Percentiles rank a stretch among this genome's conserved stretches.
Evolutionary conservation across 306 rosid genomes (phyloP).

Genomic region (Cyclanthera cordifolia): DNA sequence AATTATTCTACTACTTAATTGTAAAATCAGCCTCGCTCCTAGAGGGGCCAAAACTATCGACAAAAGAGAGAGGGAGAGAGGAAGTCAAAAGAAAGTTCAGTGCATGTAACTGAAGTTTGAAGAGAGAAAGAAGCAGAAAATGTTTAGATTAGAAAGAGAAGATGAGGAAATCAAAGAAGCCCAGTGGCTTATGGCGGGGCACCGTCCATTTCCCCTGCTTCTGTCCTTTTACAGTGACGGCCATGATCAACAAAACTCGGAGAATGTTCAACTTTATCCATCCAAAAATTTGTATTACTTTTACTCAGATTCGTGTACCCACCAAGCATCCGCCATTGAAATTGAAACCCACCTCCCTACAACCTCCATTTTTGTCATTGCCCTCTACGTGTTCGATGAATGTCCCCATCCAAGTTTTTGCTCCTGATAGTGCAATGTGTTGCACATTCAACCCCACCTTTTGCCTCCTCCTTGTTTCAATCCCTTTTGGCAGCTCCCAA

Average conservation of each 20-base stretch:
- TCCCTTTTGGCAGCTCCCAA: neutral
- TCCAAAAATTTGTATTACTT: neutral
- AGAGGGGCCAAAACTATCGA: neutral
- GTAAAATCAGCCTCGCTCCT: neutral
- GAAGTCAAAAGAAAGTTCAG: neutral
- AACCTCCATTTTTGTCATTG: neutral
- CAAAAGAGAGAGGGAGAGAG: neutral
- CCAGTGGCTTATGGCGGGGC: neutral
- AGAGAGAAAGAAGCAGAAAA: neutral
- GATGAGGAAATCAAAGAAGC: neutral
- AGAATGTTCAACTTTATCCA: neutral
- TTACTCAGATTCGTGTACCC: neutral
- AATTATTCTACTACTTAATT: no score
- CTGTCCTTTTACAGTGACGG: neutral
- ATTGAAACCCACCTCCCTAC: neutral
- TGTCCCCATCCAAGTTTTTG: neutral
- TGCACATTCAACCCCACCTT: neutral
- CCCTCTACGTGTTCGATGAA: constrained; percentile 8
- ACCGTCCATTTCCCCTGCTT: neutral
- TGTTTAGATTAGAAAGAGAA: neutral
- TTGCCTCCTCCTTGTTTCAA: neutral
- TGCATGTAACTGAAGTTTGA: neutral
- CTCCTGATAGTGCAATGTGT: neutral
- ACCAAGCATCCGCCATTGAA: neutral
- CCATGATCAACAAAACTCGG: neutral